A percentile compares a stretch with the other conserved stretches of the same genome.
Evolutionary conservation across 2,329 filamentous ascomycete genomes (phyloP).

Genomic region (Scytalidium sp.): DNA sequence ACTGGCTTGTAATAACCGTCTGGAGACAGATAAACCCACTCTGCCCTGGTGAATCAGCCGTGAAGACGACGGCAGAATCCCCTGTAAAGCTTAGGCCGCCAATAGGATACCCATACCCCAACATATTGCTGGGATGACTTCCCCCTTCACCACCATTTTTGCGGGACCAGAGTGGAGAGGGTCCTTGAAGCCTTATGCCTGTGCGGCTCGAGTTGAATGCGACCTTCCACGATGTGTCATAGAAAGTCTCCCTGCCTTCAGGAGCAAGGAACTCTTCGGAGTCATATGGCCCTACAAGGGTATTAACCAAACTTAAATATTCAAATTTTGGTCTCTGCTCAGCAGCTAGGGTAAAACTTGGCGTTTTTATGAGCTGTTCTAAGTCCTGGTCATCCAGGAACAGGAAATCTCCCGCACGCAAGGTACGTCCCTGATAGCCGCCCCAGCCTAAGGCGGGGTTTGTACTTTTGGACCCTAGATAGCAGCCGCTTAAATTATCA

Average conservation of each 20-base stretch:
- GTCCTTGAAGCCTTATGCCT: slow-evolving; percentile 57
- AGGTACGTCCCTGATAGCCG: slow-evolving; percentile 39
- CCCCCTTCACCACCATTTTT: slow-evolving; percentile 59
- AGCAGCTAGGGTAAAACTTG: no score
- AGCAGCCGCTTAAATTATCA: no score
- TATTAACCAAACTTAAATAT: no score
- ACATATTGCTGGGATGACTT: slow-evolving; percentile 55
- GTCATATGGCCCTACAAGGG: slow-evolving; percentile 22
- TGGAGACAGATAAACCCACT: slow-evolving; percentile 55
- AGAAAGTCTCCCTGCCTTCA: slow-evolving; percentile 53
- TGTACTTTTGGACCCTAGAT: slow-evolving; percentile 43
- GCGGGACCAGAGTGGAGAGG: slow-evolving; percentile 54
- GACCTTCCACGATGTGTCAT: slow-evolving; percentile 53
- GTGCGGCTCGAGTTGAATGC: slow-evolving; percentile 58
- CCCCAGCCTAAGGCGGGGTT: slow-evolving; percentile 41
- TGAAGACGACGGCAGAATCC: slow-evolving; percentile 56
- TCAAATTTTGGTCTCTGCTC: no score
- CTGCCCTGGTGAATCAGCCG: slow-evolving; percentile 55
- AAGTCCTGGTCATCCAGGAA: no score
- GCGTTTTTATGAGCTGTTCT: no score
- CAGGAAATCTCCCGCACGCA: slow-evolving; percentile 14
- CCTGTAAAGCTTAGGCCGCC: slow-evolving; percentile 59
- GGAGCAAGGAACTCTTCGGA: slow-evolving; percentile 25
- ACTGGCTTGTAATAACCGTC: slow-evolving; percentile 53
- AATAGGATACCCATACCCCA: slow-evolving; percentile 54